Conservation (phyloP, 1,284 basidiomycete genomes). For the Ustilago nuda region DNA sequence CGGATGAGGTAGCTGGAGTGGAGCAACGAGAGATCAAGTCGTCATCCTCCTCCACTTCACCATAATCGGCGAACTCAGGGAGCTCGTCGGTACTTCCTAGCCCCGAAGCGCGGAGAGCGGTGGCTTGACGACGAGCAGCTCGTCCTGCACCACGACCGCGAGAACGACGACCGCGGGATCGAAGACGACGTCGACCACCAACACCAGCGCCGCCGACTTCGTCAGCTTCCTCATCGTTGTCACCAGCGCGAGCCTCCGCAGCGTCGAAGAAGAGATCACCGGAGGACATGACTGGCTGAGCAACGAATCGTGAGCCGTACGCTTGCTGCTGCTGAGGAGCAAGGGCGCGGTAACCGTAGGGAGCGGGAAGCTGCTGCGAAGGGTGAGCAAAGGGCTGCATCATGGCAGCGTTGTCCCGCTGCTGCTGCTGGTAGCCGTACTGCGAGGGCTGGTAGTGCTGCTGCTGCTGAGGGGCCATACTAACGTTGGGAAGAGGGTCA, state of each 20-base stretch:
- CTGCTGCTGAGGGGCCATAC: slow-evolving; percentile 4
- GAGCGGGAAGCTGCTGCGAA: slow-evolving; percentile 16
- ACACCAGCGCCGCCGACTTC: not conserved
- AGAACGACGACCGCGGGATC: slow-evolving; percentile 50
- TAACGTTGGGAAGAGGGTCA: slow-evolving; percentile 28
- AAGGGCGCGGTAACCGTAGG: slow-evolving; percentile 14
- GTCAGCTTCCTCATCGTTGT: slow-evolving; percentile 7
- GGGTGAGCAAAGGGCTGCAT: slow-evolving; percentile 3
- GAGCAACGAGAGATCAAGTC: slow-evolving; percentile 27
- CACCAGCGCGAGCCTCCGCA: not conserved
- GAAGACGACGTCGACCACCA: slow-evolving; percentile 27
- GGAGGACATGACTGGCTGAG: not conserved
- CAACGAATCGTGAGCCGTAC: not conserved
- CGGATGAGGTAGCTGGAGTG: slow-evolving; percentile 24
- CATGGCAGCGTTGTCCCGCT: slow-evolving; percentile 2
- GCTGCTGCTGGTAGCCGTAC: slow-evolving; percentile 12
- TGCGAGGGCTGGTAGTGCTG: slow-evolving; percentile 11
- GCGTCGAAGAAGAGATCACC: not conserved
- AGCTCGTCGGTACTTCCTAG: slow-evolving; percentile 28
- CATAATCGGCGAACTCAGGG: slow-evolving; percentile 13
- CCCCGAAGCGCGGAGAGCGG: slow-evolving; percentile 41
- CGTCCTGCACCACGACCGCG: slow-evolving; percentile 59
- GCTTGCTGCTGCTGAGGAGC: slow-evolving; percentile 7
- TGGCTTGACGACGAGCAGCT: slow-evolving; percentile 55
- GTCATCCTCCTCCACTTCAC: slow-evolving; percentile 18